A percentile compares a stretch with the other conserved stretches of the same genome.
phyloP scores from a whole-genome alignment of 2,329 filamentous ascomycete genomes.

The Stylonectria norvegica region DNA sequence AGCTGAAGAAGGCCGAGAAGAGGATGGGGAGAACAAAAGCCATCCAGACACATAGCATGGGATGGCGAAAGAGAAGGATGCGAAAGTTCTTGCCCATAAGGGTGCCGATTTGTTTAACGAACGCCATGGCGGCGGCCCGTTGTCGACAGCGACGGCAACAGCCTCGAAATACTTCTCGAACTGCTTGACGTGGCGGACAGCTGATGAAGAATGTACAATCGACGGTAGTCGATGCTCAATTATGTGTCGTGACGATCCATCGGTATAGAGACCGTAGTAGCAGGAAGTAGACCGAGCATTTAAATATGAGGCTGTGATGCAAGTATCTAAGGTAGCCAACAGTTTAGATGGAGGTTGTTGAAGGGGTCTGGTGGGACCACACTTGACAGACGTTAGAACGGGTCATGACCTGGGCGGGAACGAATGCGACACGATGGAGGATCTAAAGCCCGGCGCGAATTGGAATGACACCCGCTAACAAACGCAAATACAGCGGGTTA shows the following conservation, averaged over 20 bases:
- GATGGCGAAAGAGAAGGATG: slow-evolving; percentile 54
- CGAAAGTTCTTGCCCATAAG: slow-evolving; percentile 61
- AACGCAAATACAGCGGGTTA: too few species aligned
- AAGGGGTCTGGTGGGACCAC: too few species aligned
- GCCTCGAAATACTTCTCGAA: slow-evolving; percentile 8
- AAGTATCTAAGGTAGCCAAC: too few species aligned
- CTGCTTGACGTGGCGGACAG: not conserved
- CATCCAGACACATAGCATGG: slow-evolving; percentile 49
- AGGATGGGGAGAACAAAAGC: slow-evolving; percentile 58
- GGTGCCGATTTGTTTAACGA: slow-evolving; percentile 58
- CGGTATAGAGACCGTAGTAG: not conserved
- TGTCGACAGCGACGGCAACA: not conserved
- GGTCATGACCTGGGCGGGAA: too few species aligned
- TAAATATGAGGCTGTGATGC: not conserved
- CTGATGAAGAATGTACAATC: not conserved
- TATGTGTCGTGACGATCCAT: not conserved
- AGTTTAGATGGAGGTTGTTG: too few species aligned
- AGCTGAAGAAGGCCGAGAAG: slow-evolving; percentile 59
- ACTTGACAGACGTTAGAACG: too few species aligned
- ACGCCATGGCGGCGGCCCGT: slow-evolving; percentile 40
- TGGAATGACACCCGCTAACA: too few species aligned
- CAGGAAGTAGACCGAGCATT: too few species aligned
- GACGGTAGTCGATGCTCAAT: not conserved
- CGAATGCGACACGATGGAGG: too few species aligned
- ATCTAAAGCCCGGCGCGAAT: too few species aligned